Percentiles rank a stretch among this genome's conserved stretches.
phyloP scores from a whole-genome alignment of 768 basidiomycete species.

The Tulasnella sp. region DNA sequence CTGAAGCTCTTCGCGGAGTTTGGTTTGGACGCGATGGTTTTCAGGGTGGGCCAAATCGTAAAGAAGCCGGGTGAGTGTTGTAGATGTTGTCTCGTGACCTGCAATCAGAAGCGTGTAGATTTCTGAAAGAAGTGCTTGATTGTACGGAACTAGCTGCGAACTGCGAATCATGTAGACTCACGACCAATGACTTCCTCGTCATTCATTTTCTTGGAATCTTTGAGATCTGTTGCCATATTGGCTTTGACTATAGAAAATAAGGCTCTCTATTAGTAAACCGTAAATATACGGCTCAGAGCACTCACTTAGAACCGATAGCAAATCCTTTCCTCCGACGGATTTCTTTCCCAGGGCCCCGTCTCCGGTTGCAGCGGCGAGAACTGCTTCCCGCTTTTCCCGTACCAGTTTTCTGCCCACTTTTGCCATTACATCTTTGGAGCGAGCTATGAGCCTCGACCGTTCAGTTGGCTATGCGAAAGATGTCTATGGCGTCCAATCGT shows the following conservation, averaged over 20 bases:
- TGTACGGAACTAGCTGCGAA: constrained; percentile 21
- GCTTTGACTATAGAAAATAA: constrained; percentile 31
- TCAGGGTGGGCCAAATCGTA: constrained; percentile 22
- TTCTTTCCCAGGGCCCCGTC: neutral
- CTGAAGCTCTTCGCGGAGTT: constrained; percentile 34
- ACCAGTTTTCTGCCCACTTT: neutral
- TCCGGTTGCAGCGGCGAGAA: neutral
- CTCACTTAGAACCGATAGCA: neutral
- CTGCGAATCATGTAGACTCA: constrained; percentile 46
- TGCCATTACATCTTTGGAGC: neutral
- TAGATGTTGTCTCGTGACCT: constrained; percentile 23
- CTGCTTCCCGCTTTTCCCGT: neutral
- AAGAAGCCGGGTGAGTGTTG: neutral
- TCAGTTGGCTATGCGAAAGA: constrained; percentile 30
- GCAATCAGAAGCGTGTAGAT: constrained; percentile 50
- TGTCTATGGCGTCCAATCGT: neutral
- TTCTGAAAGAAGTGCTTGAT: constrained; percentile 28
- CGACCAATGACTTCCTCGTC: constrained; percentile 51
- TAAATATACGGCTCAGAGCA: neutral
- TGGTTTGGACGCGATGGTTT: constrained; percentile 37
- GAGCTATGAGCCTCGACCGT: neutral
- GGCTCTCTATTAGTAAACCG: neutral
- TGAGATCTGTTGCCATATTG: constrained; percentile 51
- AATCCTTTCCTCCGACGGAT: neutral
- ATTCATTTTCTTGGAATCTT: constrained; percentile 40